Evolutionary conservation across 2,329 filamentous ascomycete species (phyloP), one percentile per base, ranked within the genome.

Genomic region (Leptographium radiaticola): DNA sequence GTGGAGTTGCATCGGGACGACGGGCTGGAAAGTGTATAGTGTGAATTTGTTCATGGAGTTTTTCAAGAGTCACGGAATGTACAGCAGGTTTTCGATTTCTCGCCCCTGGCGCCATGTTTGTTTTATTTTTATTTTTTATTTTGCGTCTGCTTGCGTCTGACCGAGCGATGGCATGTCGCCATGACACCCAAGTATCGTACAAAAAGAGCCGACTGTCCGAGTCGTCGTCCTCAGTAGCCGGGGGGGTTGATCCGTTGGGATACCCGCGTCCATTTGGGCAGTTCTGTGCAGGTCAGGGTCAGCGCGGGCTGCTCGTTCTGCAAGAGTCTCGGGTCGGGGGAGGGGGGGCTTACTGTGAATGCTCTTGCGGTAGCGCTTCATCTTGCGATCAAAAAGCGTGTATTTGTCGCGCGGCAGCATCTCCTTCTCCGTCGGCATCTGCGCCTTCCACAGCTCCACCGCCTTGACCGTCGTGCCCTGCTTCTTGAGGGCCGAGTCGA

Each of bases 351-450:
- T 78, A 95, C 90, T 97, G 72, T 97, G 91, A 68, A 98, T 90
- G 54, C 89, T 88, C 81, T 98, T 98, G 67, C 93, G 79, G 70
- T 97, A 98, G 63, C 81, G 84, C 81, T 90, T 95, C 68, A 87
- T 89, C 71, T 97, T 96, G 63, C 90, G 84, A 70, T 95, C 91
- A 70, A 97, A 98, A 64, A 98, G 86, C 33, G 89, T 95, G 73
- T 98, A 98, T 73, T 98, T 98, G 73, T 98, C 93, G 70, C 81
- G 86, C 48, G 93, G 86, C 68, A 95, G 68, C 93, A 98, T 98
- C 76, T 97, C 89, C 64, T 82, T 79, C 76, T 98, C 93, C 31
- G 82, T 86, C 25, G 93, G 93, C 93, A 98, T 98, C 71, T 95
- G 89, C 40, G 78, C 77, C 75, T 93, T 95, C 93, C 93, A 98